A percentile compares a stretch with the other conserved stretches of the same genome.
Conservation (phyloP, 2,329 filamentous ascomycete genomes). For the Tolypocladium guangdongense region DNA sequence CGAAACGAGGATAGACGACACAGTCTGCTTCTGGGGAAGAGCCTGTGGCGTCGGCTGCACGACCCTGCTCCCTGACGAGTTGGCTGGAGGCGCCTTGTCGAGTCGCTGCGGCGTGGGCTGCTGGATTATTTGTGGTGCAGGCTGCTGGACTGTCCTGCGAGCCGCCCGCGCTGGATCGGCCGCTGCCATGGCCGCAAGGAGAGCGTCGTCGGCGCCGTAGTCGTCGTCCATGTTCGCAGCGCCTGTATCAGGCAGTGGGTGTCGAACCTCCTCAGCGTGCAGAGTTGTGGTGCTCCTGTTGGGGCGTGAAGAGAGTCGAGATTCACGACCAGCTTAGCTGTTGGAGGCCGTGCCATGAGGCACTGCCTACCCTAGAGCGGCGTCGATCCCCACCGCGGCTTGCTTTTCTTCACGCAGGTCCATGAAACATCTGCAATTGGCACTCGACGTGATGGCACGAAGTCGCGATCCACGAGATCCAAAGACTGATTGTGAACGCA, state of each 20-base stretch:
- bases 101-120: constrained; percentile 45
- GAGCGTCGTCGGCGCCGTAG: constrained; percentile 45
- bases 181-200: constrained; percentile 44
- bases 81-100: constrained; percentile 35
- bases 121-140: constrained; percentile 29
- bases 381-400: too few species aligned
- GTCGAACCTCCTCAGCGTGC: not conserved
- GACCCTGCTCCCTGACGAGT: constrained; percentile 40
- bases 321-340: not conserved
- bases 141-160: constrained; percentile 23
- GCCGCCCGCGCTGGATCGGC: constrained; percentile 23
- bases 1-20: constrained; percentile 79
- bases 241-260: not conserved
- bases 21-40: constrained; percentile 52
- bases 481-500: too few species aligned
- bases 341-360: not conserved
- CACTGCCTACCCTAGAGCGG: not conserved
- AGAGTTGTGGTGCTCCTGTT: not conserved
- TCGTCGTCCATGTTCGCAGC: constrained; percentile 38
- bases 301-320: not conserved
- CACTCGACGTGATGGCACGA: too few species aligned
- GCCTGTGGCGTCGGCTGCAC: constrained; percentile 84
- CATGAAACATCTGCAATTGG: not conserved
- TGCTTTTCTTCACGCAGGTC: too few species aligned
- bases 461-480: not conserved